phyloP scores from a whole-genome alignment of 2,329 filamentous ascomycete genomes.

The Trichoderma brevicompactum region DNA sequence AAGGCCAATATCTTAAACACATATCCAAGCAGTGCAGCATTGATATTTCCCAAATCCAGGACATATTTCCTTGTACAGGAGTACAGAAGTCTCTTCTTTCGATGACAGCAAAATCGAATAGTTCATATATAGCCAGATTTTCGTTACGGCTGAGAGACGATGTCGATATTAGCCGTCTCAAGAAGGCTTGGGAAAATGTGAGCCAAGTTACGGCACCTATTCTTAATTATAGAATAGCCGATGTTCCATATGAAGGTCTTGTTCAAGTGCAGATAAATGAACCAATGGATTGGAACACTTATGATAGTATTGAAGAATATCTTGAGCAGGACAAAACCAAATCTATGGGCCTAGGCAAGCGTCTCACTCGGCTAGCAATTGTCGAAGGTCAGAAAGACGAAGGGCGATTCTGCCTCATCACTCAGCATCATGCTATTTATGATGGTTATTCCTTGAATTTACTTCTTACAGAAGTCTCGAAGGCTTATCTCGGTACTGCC shows the following conservation, averaged over 20 bases:
- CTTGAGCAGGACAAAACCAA: conserved; percentile 4
- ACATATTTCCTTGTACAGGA: conserved; percentile 21
- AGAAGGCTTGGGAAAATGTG: conserved; percentile 18
- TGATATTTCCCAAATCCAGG: conserved; percentile 12
- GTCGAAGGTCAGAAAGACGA: background rate
- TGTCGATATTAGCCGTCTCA: conserved; percentile 14
- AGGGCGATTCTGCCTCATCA: conserved; percentile 11
- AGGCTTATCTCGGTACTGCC: background rate
- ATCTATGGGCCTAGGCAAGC: conserved; percentile 17
- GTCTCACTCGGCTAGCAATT: conserved; percentile 19
- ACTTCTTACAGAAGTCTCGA: conserved; percentile 20
- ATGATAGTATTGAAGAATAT: conserved; percentile 9
- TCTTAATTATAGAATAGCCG: conserved; percentile 22
- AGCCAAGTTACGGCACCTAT: conserved; percentile 11
- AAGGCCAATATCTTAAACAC: background rate
- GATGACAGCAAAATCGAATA: conserved; percentile 11
- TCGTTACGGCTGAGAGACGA: conserved; percentile 4
- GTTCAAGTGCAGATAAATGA: conserved; percentile 22
- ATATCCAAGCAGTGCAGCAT: conserved; percentile 3
- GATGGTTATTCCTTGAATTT: conserved; percentile 22
- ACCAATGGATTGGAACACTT: conserved; percentile 6
- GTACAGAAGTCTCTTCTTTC: conserved; percentile 20
- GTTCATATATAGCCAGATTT: conserved; percentile 3
- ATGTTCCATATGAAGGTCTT: conserved; percentile 18
- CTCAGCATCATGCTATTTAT: conserved; percentile 24